Evolutionary conservation across 805 yeast species (phyloP).

Genomic region (Metschnikowia baotianmanensis): DNA sequence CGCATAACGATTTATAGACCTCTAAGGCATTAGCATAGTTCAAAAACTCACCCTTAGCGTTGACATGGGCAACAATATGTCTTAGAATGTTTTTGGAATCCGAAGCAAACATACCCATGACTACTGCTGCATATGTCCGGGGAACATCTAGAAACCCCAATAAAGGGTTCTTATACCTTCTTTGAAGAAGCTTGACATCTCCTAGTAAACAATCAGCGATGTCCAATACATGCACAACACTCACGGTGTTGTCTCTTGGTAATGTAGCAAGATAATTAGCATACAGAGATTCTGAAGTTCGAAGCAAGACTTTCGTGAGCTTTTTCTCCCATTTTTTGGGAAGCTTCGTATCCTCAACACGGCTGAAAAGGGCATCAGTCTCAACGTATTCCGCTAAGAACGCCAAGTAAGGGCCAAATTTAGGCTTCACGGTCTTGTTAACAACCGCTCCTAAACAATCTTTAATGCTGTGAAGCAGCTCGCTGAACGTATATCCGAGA

Average conservation of each 20-base stretch:
- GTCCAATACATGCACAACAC: slow-evolving; percentile 53
- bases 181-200: slow-evolving; percentile 52
- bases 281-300: slow-evolving; percentile 38
- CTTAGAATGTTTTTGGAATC: slow-evolving; percentile 52
- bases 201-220: slow-evolving; percentile 53
- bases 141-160: slow-evolving; percentile 57
- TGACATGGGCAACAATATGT: slow-evolving; percentile 45
- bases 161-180: slow-evolving; percentile 58
- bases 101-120: slow-evolving; percentile 51
- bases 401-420: slow-evolving; percentile 51
- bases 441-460: slow-evolving; percentile 41
- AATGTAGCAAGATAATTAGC: slow-evolving; percentile 42
- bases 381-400: slow-evolving; percentile 52
- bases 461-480: slow-evolving; percentile 45
- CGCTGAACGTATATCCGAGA: slow-evolving; percentile 45
- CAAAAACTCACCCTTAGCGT: slow-evolving; percentile 30
- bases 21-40: slow-evolving; percentile 57
- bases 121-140: slow-evolving; percentile 44
- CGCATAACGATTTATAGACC: slow-evolving; percentile 51
- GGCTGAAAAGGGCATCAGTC: slow-evolving; percentile 43
- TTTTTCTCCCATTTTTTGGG: slow-evolving; percentile 47
- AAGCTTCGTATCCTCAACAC: slow-evolving; percentile 33
- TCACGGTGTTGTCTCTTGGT: slow-evolving; percentile 58
- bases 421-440: slow-evolving; percentile 48
- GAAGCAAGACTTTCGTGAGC: slow-evolving; percentile 33